These are phyloP conservation scores for Solanum infundibuliforme DNA, from an alignment of 257 asterid species.

Conservation along the genomic window DNA sequence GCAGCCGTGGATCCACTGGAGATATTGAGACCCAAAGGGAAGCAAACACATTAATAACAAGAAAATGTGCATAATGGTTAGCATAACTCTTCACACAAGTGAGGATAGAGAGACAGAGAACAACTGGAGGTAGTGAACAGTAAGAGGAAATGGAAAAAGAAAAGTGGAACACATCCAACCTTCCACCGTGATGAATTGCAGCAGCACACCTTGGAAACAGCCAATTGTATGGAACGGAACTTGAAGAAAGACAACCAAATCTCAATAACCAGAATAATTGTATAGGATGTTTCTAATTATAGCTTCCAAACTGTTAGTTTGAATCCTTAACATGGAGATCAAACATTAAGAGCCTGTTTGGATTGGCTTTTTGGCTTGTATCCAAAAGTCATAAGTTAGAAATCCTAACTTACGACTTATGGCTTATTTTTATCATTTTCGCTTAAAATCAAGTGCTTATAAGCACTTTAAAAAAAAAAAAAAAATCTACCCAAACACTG, in stretches of 20 bases:
- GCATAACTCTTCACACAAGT: neutral
- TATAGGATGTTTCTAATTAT: neutral
- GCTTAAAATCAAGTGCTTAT: neutral
- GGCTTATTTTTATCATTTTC: neutral
- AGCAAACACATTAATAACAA: slow-evolving; percentile 1
- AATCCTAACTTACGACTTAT: neutral
- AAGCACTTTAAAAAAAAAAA: neutral
- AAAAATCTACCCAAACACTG: neutral
- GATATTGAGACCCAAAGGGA: neutral
- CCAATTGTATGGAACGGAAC: slow-evolving; percentile 74
- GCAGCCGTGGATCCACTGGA: slow-evolving; percentile 94
- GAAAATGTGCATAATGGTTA: neutral
- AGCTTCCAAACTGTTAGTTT: neutral
- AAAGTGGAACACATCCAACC: slow-evolving; percentile 31
- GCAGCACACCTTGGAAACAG: slow-evolving; percentile 84
- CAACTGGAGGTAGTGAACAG: neutral
- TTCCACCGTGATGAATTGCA: slow-evolving; percentile 93
- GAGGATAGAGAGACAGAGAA: neutral
- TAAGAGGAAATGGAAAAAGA: neutral
- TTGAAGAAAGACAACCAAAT: slow-evolving; percentile 9
- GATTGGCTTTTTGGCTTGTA: neutral
- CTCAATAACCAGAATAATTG: slow-evolving; percentile 1
- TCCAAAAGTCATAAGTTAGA: neutral
- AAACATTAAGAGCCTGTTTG: neutral
- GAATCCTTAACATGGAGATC: neutral